Base-by-base conservation (phyloP, 805 yeast genomes). In the Metschnikowia proteae region DNA sequence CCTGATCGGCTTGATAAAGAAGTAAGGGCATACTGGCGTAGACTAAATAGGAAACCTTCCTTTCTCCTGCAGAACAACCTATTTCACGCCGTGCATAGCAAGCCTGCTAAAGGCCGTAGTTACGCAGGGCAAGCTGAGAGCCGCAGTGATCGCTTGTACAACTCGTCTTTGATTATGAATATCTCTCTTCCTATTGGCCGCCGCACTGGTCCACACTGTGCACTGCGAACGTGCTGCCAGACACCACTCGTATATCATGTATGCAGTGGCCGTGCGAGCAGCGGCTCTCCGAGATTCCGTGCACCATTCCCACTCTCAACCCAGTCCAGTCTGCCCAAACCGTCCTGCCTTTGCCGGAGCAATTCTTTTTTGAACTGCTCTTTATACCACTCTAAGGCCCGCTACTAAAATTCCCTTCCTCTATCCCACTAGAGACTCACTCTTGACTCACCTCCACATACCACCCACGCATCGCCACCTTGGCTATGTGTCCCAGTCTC, bases 261-360 rank as follows among this genome's bases (percentile, higher is more conserved):
- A 42, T 42, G 45, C 45, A 42, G 45, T 42, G 45, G 45, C 44
- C 45, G 45, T 33, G 26, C 45, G 45, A 42, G 45, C 30, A 42
- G 45, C 45, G 45, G 38, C 31, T n/a, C 38, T 34, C 11, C 31
- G 36, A 30, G 36, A 40, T 25, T 9, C 29, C 17, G n/a, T 32
- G 9, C 43, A 31, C 43, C 43, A 23, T 40, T 32, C n/a, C 28
- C 43, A 40, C 27, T 34, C 6, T 38, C 17, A 22, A 25, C 25
- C 23, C 25, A 28, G 31, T 23, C 44, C 29, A 41, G 7, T 13
- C 31, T 7, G n/a, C 43, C 34, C 3, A 26, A 39, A 40, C 30
- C 29, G 7, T 13, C 30, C n/a, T 8, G 22, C 36, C 23, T 23
- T 30, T 13, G 13, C 27, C 9, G 36, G 43, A 31, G 23, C 22